Evolutionary conservation across 257 asterid genomes (phyloP), one percentile per base, ranked within the genome.

Genomic region (Fraxinus anomala): DNA sequence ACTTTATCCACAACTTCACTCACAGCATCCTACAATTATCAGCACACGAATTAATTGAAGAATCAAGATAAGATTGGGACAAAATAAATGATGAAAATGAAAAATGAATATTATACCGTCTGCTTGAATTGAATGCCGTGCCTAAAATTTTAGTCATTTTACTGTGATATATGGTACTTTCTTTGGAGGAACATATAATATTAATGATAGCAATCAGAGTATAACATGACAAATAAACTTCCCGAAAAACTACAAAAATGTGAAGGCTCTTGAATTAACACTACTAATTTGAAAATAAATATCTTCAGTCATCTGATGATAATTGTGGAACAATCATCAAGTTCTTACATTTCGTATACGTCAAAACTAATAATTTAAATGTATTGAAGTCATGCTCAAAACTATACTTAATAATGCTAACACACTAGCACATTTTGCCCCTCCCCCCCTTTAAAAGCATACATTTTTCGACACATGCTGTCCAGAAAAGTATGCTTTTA

Each of bases 1-100:
- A 92, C 97, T 86, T 92, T 88, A 56, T 86, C 90, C 39, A 89
- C 14, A 36, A 86, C 97, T 85, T 94, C 98, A 73, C 83, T 74
- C 79, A 94, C 92, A 84, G 95, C 97, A 77, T 74, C 88, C 97
- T 92, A 82, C 66, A 77, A 79, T 68, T 54, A 67, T 5, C 77
- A 82, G 73, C 31, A 34, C 77, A 61, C 40, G 24, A 61, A 76
- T 69, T 73, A 61, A 71, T 51, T 71, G 19, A 24, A 82, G 72
- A 75, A 12, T 72, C 47, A 23, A 51, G 49, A 75, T 37, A 72
- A 9, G 65, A 19, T 12, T 3, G 67, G 16, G 72, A 61, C 26
- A 65, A 70, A 73, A 19, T 30, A 80, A 63, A 30, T 54, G 24
- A 10, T n/a, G n/a, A 70, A 76, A 51, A 70, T 12, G 37, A 44